These are phyloP conservation scores for Takakia lepidozioides DNA, from an alignment of 225 moss, liverwort and hornwort species.

Conservation along the genomic window DNA sequence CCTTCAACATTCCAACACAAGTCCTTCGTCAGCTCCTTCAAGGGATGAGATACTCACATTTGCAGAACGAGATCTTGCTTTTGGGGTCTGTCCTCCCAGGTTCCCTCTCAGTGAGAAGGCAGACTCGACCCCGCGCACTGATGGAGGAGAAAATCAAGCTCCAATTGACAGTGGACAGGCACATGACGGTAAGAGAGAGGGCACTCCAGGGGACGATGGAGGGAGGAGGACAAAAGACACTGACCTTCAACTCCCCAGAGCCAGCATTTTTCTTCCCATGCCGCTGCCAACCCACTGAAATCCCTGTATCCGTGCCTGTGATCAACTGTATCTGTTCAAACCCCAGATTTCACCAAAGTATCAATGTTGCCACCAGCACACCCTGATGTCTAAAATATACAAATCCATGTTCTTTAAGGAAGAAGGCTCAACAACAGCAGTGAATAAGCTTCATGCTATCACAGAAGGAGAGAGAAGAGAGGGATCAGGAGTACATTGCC, in stretches of 20 bases:
- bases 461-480: not conserved
- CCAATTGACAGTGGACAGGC: not conserved
- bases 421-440: no score
- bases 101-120: no score
- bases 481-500: constrained; percentile 71
- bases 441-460: no score
- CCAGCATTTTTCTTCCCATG: constrained; percentile 82
- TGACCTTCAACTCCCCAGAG: constrained; percentile 88
- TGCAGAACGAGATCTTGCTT: no score
- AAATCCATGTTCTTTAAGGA: no score
- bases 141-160: not conserved
- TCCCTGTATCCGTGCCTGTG: constrained; percentile 74
- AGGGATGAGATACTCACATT: no score
- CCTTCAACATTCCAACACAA: no score
- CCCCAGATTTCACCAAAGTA: constrained; percentile 5
- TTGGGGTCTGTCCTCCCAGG: no score
- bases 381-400: no score
- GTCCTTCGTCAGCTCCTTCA: no score
- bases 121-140: no score
- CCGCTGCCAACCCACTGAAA: constrained; percentile 85
- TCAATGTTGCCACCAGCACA: no score
- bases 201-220: not conserved
- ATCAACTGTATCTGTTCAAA: constrained; percentile 70
- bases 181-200: constrained; percentile 1
- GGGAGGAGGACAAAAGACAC: constrained; percentile 1